These are phyloP conservation scores for Vavraia culicis DNA, from an alignment of 371 early-diverging fungal genomes.

Conservation along the genomic window DNA sequence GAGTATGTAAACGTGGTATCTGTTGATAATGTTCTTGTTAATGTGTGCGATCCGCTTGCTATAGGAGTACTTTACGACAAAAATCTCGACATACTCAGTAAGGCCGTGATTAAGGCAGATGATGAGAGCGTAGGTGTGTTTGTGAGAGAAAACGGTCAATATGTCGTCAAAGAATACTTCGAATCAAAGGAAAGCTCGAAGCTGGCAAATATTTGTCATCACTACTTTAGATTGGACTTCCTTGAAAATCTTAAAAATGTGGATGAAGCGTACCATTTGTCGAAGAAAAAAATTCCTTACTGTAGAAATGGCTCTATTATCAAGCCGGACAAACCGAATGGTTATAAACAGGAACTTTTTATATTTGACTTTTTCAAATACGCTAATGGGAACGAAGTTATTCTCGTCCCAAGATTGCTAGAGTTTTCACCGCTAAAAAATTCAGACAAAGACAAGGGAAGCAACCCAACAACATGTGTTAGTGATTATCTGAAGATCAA, in stretches of 20 bases:
- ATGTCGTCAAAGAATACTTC: slow-evolving; percentile 10
- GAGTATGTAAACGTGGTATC: slow-evolving; percentile 36
- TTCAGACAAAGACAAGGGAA: slow-evolving; percentile 3
- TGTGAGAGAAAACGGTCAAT: slow-evolving; percentile 10
- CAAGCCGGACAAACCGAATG: slow-evolving; percentile 26
- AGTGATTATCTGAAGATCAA: neutral
- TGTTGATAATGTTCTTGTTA: slow-evolving; percentile 42
- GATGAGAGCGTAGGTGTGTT: slow-evolving; percentile 39
- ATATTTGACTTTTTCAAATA: slow-evolving; percentile 42
- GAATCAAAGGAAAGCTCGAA: neutral
- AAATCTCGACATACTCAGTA: slow-evolving; percentile 27
- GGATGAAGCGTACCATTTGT: slow-evolving; percentile 28
- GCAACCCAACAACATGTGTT: slow-evolving; percentile 27
- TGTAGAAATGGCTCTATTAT: neutral
- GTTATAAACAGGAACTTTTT: slow-evolving; percentile 39
- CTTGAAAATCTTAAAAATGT: slow-evolving; percentile 19
- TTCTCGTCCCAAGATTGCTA: slow-evolving; percentile 28
- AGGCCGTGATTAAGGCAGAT: slow-evolving; percentile 19
- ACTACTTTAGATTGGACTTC: slow-evolving; percentile 26
- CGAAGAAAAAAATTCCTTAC: slow-evolving; percentile 38
- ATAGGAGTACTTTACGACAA: slow-evolving; percentile 24
- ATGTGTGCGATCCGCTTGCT: slow-evolving; percentile 35
- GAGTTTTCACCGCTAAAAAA: slow-evolving; percentile 38
- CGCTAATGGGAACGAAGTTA: slow-evolving; percentile 24
- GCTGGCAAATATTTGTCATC: slow-evolving; percentile 41